Percentiles rank a stretch among this genome's conserved stretches.
phyloP scores from a whole-genome alignment of 345 rosid genomes.

The Lenwebbia sp. region DNA sequence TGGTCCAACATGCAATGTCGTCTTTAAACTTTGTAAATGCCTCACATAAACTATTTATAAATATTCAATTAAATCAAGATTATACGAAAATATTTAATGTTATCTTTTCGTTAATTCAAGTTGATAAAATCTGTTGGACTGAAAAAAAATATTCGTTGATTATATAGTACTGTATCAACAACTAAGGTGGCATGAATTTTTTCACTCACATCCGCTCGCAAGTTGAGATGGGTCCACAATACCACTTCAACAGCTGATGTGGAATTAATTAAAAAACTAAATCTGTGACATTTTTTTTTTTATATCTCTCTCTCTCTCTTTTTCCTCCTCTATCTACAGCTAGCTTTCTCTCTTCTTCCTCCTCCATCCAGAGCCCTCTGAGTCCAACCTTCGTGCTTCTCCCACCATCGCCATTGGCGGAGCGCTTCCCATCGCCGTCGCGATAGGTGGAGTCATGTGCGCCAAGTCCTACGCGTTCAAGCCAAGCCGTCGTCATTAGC shows the following conservation, averaged over 20 bases:
- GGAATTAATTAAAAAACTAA: background rate
- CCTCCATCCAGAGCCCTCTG: background rate
- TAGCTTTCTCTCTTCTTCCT: background rate
- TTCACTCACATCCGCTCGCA: background rate
- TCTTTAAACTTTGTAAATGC: background rate
- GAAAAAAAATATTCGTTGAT: background rate
- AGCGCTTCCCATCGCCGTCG: background rate
- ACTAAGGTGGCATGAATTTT: background rate
- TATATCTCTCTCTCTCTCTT: background rate
- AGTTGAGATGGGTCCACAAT: background rate
- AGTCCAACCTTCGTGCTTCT: background rate
- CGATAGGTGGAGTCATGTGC: background rate
- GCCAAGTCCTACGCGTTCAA: accelerated
- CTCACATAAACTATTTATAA: background rate
- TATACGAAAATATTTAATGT: background rate
- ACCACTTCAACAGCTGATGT: background rate
- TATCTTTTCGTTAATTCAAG: accelerated
- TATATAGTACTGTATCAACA: background rate
- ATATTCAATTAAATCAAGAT: background rate
- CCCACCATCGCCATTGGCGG: background rate
- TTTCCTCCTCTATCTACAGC: background rate
- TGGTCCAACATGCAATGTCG: accelerated
- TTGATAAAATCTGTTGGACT: accelerated
- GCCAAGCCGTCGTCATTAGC: background rate
- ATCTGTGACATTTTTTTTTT: background rate